Percentiles rank a stretch among this genome's conserved stretches.
phyloP scores from a whole-genome alignment of 2,329 filamentous ascomycete genomes.

The Clarireedia paspali region DNA sequence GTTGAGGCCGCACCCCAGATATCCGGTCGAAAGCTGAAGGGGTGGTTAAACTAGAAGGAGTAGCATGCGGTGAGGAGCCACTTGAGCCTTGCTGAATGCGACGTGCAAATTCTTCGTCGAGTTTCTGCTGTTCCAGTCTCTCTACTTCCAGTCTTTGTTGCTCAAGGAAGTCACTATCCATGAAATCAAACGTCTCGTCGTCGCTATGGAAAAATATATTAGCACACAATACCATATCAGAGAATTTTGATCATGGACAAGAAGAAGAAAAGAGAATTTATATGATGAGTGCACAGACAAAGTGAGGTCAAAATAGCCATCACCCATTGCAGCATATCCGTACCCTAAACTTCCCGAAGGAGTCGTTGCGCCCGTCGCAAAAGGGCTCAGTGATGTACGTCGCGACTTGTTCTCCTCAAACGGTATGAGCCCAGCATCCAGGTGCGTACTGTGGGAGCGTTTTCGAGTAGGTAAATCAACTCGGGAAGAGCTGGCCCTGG shows the following conservation, averaged over 20 bases:
- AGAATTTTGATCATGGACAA: background rate
- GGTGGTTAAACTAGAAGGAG: background rate
- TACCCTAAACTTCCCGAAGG: constrained; percentile 25
- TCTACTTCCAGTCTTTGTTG: constrained; percentile 32
- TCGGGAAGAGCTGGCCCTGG: constrained; percentile 10
- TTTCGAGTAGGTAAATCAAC: constrained; percentile 24
- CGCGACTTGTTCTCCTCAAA: constrained; percentile 23
- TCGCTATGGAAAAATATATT: constrained; percentile 17
- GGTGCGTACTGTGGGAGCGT: constrained; percentile 23
- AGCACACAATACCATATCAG: background rate
- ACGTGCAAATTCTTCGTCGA: constrained; percentile 30
- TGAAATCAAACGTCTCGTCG: constrained; percentile 16
- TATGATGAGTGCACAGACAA: constrained; percentile 17
- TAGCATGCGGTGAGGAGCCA: background rate
- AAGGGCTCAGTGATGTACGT: constrained; percentile 26
- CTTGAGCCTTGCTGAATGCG: constrained; percentile 17
- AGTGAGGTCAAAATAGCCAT: constrained; percentile 21
- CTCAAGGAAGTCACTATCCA: constrained; percentile 12
- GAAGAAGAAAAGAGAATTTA: background rate
- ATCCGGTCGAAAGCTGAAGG: constrained; percentile 25
- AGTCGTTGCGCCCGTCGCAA: constrained; percentile 16
- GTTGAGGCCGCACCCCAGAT: constrained; percentile 15
- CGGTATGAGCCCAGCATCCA: constrained; percentile 16
- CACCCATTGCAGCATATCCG: constrained; percentile 17
- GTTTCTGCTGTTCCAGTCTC: constrained; percentile 30